Evolutionary conservation across 2,329 filamentous ascomycete species (phyloP).

Genomic region (Pyricularia pennisetigena): DNA sequence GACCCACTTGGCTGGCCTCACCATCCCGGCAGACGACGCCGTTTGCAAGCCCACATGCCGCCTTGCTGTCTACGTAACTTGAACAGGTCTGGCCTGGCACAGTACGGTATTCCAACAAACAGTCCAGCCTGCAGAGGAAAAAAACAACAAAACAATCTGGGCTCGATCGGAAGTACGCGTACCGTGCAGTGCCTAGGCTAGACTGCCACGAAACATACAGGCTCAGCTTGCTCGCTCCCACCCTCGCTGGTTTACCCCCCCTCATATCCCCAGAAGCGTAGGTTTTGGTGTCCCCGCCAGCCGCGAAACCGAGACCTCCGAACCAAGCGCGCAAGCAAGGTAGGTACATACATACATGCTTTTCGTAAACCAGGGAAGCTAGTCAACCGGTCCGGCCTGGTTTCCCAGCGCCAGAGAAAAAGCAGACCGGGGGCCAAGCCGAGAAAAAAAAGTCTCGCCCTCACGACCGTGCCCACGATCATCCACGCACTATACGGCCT

Average conservation of each 20-base stretch:
- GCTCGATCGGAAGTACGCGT: neutral
- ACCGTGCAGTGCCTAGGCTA: neutral
- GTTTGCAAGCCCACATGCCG: neutral
- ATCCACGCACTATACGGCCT: neutral
- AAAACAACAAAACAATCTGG: neutral
- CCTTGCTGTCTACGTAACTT: neutral
- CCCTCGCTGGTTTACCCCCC: neutral
- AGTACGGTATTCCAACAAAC: neutral
- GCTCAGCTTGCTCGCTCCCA: neutral
- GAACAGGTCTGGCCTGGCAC: neutral
- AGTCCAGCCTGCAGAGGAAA: neutral
- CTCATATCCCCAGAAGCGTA: neutral
- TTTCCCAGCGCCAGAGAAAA: neutral
- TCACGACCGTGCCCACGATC: neutral
- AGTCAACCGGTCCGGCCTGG: neutral
- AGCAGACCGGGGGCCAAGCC: neutral
- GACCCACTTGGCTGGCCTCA: neutral
- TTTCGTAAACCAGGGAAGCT: neutral
- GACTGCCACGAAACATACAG: neutral
- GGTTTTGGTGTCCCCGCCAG: neutral
- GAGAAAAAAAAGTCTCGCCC: neutral
- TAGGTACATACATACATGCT: neutral
- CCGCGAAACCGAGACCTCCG: neutral
- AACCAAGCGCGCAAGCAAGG: neutral
- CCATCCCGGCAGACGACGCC: neutral